Base-by-base conservation (phyloP, 768 basidiomycete species). In the Pleurotus cornucopiae region DNA sequence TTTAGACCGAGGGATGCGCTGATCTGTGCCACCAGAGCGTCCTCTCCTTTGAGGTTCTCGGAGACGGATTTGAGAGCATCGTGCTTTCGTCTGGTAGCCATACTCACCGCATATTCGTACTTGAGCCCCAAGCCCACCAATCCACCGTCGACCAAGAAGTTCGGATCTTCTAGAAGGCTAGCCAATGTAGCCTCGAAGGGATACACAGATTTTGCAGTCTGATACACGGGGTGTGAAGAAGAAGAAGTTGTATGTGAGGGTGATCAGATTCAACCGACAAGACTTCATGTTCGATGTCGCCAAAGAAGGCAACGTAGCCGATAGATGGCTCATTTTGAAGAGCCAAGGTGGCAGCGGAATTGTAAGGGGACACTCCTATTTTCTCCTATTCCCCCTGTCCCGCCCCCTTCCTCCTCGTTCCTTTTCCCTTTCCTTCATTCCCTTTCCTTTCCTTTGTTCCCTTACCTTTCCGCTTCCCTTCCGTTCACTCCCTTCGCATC, bases 231-330 rank as follows among this genome's bases (percentile, higher is more conserved):
- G 11, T 20, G 20, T 12, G 2, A 5, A 14, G 46, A 63, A 63
- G 59, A 71, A 74, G n/a, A 78, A 69, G 56, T 77, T 77, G 63
- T 73, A 77, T 0, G 78, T 75, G 47, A 81, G 45, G 2, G 75
- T 80, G 34, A 80, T 67, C 79, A 0, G 70, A 67, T 4, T 38
- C 66, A 53, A 81, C 74, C 1, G 66, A 69, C n/a, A 67, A 40
- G 48, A 80, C 75, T 51, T 80, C 76, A 58, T 78, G 76, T 49
- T 77, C 72, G 57, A 78, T 65, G 47, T 78, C 77, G 34, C 72
- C 69, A 63, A 68, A 76, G 58, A 80, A 77, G 11, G 76, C 73
- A 20, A 67, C 64, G 63, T 74, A 80, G 1, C 56, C 61, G 16
- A 63, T 41, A 2, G 52, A 54, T 3, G 54, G 45, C n/a, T 7